Evolutionary conservation across 2,329 filamentous ascomycete genomes (phyloP).

Genomic region (Ophiosphaerella herpotricha): DNA sequence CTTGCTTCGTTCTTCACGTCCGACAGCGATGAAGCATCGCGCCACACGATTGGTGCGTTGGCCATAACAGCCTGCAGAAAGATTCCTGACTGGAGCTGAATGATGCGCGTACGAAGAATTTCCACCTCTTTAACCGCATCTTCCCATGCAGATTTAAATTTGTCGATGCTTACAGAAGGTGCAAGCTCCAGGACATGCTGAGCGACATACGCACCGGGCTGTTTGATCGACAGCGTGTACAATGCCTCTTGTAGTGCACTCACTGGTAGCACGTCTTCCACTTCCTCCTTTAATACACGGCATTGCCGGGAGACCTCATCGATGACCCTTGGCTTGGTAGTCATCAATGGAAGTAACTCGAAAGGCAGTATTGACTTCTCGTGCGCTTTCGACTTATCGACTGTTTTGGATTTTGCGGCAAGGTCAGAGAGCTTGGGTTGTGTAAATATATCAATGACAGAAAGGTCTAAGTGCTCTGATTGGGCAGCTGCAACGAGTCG

Average conservation of each 20-base stretch:
- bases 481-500: conserved; percentile 35
- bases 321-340: conserved; percentile 17
- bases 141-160: conserved; percentile 55
- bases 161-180: conserved; percentile 44
- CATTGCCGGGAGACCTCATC: conserved; percentile 32
- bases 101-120: conserved; percentile 54
- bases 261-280: conserved; percentile 49
- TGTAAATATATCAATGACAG: conserved; percentile 39
- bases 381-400: not conserved
- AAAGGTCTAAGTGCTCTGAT: conserved; percentile 31
- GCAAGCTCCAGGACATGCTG: conserved; percentile 51
- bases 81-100: conserved; percentile 30
- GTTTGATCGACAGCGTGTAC: conserved; percentile 54
- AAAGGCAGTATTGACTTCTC: conserved; percentile 29
- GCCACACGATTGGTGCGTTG: conserved; percentile 34
- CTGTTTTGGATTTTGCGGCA: conserved; percentile 25
- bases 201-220: conserved; percentile 55
- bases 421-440: conserved; percentile 37
- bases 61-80: conserved; percentile 36
- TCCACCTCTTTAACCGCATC: conserved; percentile 50
- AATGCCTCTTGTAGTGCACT: conserved; percentile 53
- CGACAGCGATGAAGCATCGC: conserved; percentile 21
- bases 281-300: conserved; percentile 17
- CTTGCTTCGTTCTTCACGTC: conserved; percentile 18
- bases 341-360: conserved; percentile 17